Percentiles rank a stretch among this genome's conserved stretches.
These are phyloP conservation scores for Gamarada debralockiae DNA, from an alignment of 495 filamentous ascomycete genomes.

Conservation along the genomic window DNA sequence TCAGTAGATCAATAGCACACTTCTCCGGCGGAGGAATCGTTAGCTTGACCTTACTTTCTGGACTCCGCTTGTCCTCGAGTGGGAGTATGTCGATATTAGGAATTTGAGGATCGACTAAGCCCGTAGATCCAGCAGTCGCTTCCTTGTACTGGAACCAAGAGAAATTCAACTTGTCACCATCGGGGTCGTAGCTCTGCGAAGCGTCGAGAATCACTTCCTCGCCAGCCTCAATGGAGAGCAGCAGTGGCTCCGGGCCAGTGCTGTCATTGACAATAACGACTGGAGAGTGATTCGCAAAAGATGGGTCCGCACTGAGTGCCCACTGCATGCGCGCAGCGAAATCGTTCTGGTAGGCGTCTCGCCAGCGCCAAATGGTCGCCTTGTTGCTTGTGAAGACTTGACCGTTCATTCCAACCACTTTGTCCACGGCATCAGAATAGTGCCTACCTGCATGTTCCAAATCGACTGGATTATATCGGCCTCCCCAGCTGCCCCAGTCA, in stretches of 20 bases:
- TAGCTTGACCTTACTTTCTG: conserved; percentile 24
- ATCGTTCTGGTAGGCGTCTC: conserved; percentile 43
- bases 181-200: conserved; percentile 9
- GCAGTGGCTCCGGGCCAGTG: neutral
- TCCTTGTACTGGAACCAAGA: conserved; percentile 46
- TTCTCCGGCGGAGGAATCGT: conserved; percentile 30
- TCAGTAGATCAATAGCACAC: conserved; percentile 31
- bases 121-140: conserved; percentile 32
- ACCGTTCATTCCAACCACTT: neutral
- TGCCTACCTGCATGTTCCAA: neutral
- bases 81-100: no score
- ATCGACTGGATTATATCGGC: conserved; percentile 32
- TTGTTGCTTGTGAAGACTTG: conserved; percentile 33
- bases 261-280: neutral
- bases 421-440: neutral
- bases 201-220: neutral
- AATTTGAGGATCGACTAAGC: no score
- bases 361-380: conserved; percentile 48
- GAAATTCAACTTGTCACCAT: conserved; percentile 36
- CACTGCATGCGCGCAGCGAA: conserved; percentile 47
- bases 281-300: conserved; percentile 32
- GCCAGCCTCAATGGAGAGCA: neutral
- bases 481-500: conserved; percentile 43
- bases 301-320: conserved; percentile 30
- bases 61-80: no score